Conservation (phyloP, 495 filamentous ascomycete genomes). For the Podospora pseudocomata region DNA sequence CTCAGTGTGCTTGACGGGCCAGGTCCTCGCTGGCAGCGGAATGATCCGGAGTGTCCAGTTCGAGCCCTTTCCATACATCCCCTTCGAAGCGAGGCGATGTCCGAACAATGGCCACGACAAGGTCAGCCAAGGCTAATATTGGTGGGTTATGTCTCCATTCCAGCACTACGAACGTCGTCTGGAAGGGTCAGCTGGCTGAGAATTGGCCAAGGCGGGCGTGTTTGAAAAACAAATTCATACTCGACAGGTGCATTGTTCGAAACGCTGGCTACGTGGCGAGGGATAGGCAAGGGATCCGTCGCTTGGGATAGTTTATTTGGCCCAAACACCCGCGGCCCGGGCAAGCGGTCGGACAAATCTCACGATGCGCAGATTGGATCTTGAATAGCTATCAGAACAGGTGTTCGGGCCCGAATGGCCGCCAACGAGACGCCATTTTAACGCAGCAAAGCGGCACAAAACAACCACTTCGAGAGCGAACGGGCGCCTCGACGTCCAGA, state of each 20-base stretch:
- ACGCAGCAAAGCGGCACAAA: constrained; percentile 16
- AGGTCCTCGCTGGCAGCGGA: too few relatives aligned
- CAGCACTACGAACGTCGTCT: background rate
- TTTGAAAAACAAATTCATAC: constrained; percentile 2
- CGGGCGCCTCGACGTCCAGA: constrained; percentile 2
- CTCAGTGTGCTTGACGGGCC: too few relatives aligned
- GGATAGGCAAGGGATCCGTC: background rate
- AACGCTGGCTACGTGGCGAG: background rate
- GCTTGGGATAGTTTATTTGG: constrained; percentile 6
- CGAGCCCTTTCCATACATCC: background rate
- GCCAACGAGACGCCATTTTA: constrained; percentile 3
- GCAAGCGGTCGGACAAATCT: constrained; percentile 8
- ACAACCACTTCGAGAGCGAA: background rate
- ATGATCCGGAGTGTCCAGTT: background rate
- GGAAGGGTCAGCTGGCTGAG: background rate
- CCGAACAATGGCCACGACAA: background rate
- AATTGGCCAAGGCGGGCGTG: background rate
- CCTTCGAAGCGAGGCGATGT: background rate
- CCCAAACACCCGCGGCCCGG: background rate
- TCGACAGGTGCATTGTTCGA: background rate
- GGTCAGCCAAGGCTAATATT: background rate
- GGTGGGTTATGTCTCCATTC: background rate
- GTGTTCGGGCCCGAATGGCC: constrained; percentile 1
- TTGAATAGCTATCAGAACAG: background rate
- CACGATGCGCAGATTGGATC: background rate